Percentiles rank a stretch among this genome's conserved stretches.
Evolutionary conservation across 768 basidiomycete species (phyloP).

Genomic region (Suillus subluteus): DNA sequence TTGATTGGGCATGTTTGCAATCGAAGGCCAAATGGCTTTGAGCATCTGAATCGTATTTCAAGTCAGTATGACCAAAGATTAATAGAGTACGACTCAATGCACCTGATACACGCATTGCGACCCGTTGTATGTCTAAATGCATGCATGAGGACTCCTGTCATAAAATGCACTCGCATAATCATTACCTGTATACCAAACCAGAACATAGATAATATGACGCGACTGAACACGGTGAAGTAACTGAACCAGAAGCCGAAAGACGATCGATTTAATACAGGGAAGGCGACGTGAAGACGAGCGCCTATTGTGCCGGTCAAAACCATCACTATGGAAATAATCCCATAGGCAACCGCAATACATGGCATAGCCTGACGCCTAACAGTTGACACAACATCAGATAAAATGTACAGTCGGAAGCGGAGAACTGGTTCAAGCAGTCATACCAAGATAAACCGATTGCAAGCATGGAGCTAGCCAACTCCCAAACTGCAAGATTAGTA

Average conservation of each 20-base stretch:
- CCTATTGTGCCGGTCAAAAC: slow-evolving; percentile 81
- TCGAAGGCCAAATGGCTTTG: slow-evolving; percentile 83
- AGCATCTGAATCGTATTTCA: slow-evolving; percentile 49
- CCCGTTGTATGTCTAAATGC: slow-evolving; percentile 53
- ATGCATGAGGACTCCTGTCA: background rate
- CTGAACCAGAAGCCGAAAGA: slow-evolving; percentile 91
- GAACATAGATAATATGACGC: slow-evolving; percentile 77
- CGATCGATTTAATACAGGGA: slow-evolving; percentile 77
- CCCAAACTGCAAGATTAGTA: slow-evolving; percentile 27
- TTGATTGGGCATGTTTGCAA: slow-evolving; percentile 64
- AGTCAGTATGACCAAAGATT: background rate
- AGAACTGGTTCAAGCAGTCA: slow-evolving; percentile 14
- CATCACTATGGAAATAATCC: slow-evolving; percentile 74
- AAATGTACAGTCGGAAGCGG: background rate
- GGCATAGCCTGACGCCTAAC: slow-evolving; percentile 67
- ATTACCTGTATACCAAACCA: slow-evolving; percentile 79
- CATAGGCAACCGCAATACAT: slow-evolving; percentile 72
- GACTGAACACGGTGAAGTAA: slow-evolving; percentile 83
- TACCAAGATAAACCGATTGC: slow-evolving; percentile 77
- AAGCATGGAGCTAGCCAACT: slow-evolving; percentile 72
- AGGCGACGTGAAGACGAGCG: slow-evolving; percentile 78
- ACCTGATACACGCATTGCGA: slow-evolving; percentile 76
- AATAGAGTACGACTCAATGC: background rate
- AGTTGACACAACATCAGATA: background rate
- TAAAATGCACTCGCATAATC: background rate